phyloP scores from a whole-genome alignment of 2,329 filamentous ascomycete genomes.

The Trichocomaceae sp. region DNA sequence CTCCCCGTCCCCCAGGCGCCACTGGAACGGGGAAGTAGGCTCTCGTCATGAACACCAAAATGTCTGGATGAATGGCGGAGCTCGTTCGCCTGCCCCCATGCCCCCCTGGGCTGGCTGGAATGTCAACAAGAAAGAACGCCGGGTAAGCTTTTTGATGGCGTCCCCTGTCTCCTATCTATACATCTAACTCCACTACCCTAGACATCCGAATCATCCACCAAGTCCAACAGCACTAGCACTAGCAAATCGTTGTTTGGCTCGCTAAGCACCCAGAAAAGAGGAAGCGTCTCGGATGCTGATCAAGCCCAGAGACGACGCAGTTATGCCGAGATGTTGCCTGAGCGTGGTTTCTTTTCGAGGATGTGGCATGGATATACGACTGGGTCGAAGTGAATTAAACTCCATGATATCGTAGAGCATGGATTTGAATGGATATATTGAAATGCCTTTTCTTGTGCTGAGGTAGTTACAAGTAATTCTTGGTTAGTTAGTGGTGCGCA shows the following conservation, averaged over 20 bases:
- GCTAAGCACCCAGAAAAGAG: slow-evolving; percentile 9
- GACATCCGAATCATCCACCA: slow-evolving; percentile 18
- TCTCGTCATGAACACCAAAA: slow-evolving; percentile 32
- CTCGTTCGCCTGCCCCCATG: slow-evolving; percentile 20
- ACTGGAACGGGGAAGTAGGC: slow-evolving; percentile 31
- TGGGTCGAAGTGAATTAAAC: slow-evolving; percentile 15
- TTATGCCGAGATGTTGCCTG: slow-evolving; percentile 37
- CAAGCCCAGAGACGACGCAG: slow-evolving; percentile 37
- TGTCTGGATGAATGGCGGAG: slow-evolving; percentile 31
- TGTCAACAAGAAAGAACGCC: slow-evolving; percentile 17
- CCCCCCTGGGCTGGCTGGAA: slow-evolving; percentile 19
- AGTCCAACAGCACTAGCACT: slow-evolving; percentile 8
- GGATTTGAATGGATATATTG: background rate
- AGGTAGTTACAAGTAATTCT: background rate
- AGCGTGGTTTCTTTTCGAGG: slow-evolving; percentile 31
- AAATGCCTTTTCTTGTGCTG: background rate
- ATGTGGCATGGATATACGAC: slow-evolving; percentile 39
- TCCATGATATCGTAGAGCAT: background rate
- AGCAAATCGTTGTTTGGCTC: slow-evolving; percentile 1
- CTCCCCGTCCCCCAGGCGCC: slow-evolving; percentile 22
- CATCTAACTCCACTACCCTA: background rate
- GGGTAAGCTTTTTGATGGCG: slow-evolving; percentile 18
- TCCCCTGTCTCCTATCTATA: background rate
- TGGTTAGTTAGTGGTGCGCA: background rate
- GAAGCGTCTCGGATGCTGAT: slow-evolving; percentile 2